Percentiles rank a stretch among this genome's conserved stretches.
Conservation (phyloP, 2,329 filamentous ascomycete genomes). For the Pseudogymnoascus sp. region DNA sequence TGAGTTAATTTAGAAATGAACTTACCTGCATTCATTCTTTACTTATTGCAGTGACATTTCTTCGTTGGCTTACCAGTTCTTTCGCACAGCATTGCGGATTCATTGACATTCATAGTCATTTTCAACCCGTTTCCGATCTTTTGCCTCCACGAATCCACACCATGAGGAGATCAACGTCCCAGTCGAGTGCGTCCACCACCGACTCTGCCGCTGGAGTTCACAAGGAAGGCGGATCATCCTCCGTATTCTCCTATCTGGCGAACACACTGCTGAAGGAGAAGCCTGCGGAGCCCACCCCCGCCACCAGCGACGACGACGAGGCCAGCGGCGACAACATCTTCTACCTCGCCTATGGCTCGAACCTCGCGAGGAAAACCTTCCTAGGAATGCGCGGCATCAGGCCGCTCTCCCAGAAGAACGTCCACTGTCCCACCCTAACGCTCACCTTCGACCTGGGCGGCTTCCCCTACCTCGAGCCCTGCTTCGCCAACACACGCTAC, state of each 20-base stretch:
- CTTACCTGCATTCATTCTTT: not conserved
- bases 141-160: not conserved
- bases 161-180: not conserved
- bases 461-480: constrained; percentile 79
- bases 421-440: constrained; percentile 67
- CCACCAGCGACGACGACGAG: constrained; percentile 3
- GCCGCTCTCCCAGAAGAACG: constrained; percentile 73
- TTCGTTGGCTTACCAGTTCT: not conserved
- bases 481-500: constrained; percentile 76
- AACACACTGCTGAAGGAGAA: not conserved
- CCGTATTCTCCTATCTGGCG: not conserved
- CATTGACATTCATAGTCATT: not conserved
- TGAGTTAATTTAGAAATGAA: not conserved
- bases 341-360: constrained; percentile 88
- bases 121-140: not conserved
- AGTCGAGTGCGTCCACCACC: not conserved
- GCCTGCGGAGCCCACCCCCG: constrained; percentile 13
- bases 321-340: constrained; percentile 45
- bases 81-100: not conserved
- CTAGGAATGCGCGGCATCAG: constrained; percentile 67
- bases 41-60: not conserved
- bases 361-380: constrained; percentile 75
- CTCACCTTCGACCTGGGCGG: constrained; percentile 82
- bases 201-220: not conserved
- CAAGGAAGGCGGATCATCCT: not conserved